These are phyloP conservation scores for Dendrobium catenatum DNA, from an alignment of 106 monocot genomes.

Conservation along the genomic window DNA sequence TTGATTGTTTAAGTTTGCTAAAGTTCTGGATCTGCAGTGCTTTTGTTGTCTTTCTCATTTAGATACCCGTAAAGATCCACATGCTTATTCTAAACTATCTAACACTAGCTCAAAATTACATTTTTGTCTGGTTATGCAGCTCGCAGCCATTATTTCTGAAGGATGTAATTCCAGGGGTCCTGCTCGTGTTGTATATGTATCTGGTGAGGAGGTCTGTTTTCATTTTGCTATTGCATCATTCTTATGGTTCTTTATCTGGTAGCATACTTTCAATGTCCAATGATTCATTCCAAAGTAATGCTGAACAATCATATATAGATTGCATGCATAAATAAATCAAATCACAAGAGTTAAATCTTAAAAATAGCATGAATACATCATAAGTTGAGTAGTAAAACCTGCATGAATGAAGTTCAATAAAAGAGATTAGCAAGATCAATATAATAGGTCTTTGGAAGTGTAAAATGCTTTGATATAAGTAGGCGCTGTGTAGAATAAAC, in stretches of 20 bases:
- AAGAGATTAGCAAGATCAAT: not conserved
- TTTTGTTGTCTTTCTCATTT: not conserved
- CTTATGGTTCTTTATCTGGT: not conserved
- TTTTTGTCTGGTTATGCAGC: constrained; percentile 31
- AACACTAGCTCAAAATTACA: not conserved
- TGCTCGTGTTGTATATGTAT: constrained; percentile 80
- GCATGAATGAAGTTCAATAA: constrained; percentile 3
- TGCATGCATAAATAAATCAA: not conserved
- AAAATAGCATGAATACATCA: not conserved
- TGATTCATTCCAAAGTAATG: not conserved
- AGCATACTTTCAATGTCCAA: not conserved
- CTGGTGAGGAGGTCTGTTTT: constrained; percentile 91
- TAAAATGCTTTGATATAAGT: not conserved
- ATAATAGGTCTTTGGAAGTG: not conserved
- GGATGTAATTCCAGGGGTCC: constrained; percentile 19
- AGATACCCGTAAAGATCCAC: not conserved
- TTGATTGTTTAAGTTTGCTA: not conserved
- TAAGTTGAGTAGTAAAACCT: not conserved
- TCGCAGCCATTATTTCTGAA: constrained; percentile 72
- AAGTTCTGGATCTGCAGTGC: not conserved
- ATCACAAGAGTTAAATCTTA: not conserved
- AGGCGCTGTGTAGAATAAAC: not conserved
- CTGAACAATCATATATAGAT: not conserved
- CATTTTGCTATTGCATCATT: constrained; percentile 2
- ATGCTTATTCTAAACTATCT: not conserved